phyloP scores from a whole-genome alignment of 2,329 filamentous ascomycete species.

The Zarea fungicola region DNA sequence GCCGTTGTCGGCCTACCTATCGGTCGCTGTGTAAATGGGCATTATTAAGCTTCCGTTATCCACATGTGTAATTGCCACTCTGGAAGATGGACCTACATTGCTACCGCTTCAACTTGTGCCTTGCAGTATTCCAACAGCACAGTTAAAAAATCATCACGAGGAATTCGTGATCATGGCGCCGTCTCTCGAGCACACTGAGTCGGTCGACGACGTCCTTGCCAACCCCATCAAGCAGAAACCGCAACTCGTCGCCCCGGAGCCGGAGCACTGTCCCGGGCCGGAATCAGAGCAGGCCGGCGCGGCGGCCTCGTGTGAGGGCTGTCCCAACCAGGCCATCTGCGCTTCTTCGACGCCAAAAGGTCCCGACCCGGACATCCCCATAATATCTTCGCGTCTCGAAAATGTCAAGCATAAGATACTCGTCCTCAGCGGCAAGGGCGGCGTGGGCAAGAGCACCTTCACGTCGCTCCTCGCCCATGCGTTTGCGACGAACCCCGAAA shows the following conservation, averaged over 20 bases:
- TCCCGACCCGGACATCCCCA: constrained; percentile 85
- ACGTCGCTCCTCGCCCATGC: constrained; percentile 83
- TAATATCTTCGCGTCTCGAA: constrained; percentile 78
- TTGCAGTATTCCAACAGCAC: not conserved
- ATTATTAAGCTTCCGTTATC: constrained; percentile 19
- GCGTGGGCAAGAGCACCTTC: constrained; percentile 94
- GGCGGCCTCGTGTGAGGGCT: constrained; percentile 84
- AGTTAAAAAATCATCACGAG: not conserved
- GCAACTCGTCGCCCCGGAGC: constrained; percentile 86
- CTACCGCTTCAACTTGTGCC: not conserved
- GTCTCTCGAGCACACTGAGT: constrained; percentile 66
- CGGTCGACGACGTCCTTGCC: constrained; percentile 64
- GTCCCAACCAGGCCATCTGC: constrained; percentile 94
- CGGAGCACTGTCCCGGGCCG: constrained; percentile 93
- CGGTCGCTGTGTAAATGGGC: constrained; percentile 1
- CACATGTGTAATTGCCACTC: constrained; percentile 11
- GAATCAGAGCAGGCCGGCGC: constrained; percentile 66
- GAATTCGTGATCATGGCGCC: constrained; percentile 60
- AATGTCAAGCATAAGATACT: constrained; percentile 88
- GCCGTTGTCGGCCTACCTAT: not conserved
- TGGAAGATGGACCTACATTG: not conserved
- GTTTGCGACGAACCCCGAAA: constrained; percentile 74
- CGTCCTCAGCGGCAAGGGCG: constrained; percentile 89
- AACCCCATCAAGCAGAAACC: constrained; percentile 75
- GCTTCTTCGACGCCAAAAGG: constrained; percentile 85